Evolutionary conservation across 2,329 filamentous ascomycete species (phyloP).

Genomic region (Aspergillus pseudotamarii): DNA sequence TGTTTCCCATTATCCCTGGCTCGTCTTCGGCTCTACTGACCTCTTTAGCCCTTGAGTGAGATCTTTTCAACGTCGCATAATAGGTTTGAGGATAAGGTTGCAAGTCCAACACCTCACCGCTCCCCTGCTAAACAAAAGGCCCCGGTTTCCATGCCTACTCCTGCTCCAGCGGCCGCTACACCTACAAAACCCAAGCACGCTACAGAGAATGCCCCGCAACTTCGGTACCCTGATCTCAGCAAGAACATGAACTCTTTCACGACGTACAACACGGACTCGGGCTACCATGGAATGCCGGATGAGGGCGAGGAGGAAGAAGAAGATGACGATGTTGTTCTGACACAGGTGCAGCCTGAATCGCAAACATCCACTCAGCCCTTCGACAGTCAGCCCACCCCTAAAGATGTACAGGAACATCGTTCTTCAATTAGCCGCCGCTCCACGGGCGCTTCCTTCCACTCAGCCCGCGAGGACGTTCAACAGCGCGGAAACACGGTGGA

Average conservation of each 20-base stretch:
- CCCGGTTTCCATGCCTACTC: constrained; percentile 2
- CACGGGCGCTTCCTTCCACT: constrained; percentile 51
- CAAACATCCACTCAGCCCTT: constrained; percentile 38
- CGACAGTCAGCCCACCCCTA: constrained; percentile 29
- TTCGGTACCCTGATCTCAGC: constrained; percentile 32
- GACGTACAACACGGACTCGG: constrained; percentile 49
- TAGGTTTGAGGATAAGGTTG: constrained; percentile 34
- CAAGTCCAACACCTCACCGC: constrained; percentile 36
- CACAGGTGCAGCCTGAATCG: constrained; percentile 33
- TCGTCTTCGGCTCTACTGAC: not conserved
- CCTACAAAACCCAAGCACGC: constrained; percentile 20
- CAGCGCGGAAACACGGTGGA: constrained; percentile 41
- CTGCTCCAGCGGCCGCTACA: constrained; percentile 20
- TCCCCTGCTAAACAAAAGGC: constrained; percentile 34
- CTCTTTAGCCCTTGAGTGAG: constrained; percentile 49
- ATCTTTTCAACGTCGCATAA: constrained; percentile 49
- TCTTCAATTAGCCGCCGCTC: constrained; percentile 39
- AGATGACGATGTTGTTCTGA: constrained; percentile 43
- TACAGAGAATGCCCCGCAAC: constrained; percentile 17
- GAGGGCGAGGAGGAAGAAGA: constrained; percentile 35
- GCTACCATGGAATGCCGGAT: constrained; percentile 49
- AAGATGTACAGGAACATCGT: constrained; percentile 23
- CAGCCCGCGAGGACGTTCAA: constrained; percentile 44
- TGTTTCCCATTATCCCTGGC: constrained; percentile 22
- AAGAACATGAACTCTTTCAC: constrained; percentile 43